Evolutionary conservation across 176 grass and related monocot species (phyloP).

Genomic region (Phoenix dactylifera): DNA sequence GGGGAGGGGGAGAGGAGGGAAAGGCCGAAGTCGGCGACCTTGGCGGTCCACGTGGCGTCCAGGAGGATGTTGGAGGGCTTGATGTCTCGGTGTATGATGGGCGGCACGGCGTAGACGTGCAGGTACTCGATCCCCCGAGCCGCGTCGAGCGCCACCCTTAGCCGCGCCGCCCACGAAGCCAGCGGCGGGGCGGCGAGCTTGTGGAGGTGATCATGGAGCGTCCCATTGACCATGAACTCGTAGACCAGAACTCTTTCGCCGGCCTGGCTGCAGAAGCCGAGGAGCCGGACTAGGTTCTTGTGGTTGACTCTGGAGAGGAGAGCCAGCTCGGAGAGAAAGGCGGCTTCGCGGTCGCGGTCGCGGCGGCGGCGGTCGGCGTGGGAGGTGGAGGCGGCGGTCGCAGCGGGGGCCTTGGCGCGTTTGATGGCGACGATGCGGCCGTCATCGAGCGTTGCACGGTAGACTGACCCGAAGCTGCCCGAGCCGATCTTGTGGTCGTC

Average conservation of each 20-base stretch:
- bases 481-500: slow-evolving; percentile 53
- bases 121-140: slow-evolving; percentile 92
- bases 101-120: slow-evolving; percentile 86
- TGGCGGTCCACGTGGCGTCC: slow-evolving; percentile 66
- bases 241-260: slow-evolving; percentile 65
- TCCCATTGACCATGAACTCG: slow-evolving; percentile 86
- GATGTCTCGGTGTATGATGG: slow-evolving; percentile 93
- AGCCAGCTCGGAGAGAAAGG: slow-evolving; percentile 69
- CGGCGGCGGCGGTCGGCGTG: slow-evolving; percentile 39
- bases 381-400: neutral
- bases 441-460: slow-evolving; percentile 50
- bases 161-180: slow-evolving; percentile 16
- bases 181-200: slow-evolving; percentile 18
- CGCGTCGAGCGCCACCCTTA: slow-evolving; percentile 70
- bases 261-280: slow-evolving; percentile 65
- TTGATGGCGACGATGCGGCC: slow-evolving; percentile 73
- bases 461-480: slow-evolving; percentile 91
- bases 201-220: slow-evolving; percentile 83
- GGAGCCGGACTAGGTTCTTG: slow-evolving; percentile 76
- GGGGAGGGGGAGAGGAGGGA: slow-evolving; percentile 34
- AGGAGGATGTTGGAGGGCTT: slow-evolving; percentile 89
- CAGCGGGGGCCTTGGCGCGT: slow-evolving; percentile 30
- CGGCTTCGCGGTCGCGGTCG: slow-evolving; percentile 52
- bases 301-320: slow-evolving; percentile 80
- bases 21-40: slow-evolving; percentile 82